Conservation (phyloP, 1,284 basidiomycete genomes). For the Trametes versicolor region DNA sequence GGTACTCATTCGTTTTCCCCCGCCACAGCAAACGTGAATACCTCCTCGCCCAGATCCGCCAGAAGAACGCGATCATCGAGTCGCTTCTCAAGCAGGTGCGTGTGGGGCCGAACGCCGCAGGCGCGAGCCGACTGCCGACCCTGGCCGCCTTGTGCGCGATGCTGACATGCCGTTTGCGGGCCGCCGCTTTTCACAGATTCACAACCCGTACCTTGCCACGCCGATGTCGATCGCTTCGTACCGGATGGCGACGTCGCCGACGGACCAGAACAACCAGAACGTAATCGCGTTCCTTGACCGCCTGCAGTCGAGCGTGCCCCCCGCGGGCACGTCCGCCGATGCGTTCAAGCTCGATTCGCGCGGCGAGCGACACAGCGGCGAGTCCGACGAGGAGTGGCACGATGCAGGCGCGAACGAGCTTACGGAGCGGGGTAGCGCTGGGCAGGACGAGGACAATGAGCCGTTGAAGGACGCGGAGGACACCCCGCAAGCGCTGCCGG, state of each 20-base stretch:
- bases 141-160: neutral
- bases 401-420: constrained; percentile 34
- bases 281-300: constrained; percentile 77
- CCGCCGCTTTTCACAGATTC: constrained; percentile 56
- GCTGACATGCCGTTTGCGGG: constrained; percentile 7
- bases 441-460: constrained; percentile 42
- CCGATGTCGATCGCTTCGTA: constrained; percentile 81
- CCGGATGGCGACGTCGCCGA: constrained; percentile 75
- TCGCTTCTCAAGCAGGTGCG: constrained; percentile 80
- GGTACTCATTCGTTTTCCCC: constrained; percentile 40
- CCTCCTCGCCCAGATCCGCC: constrained; percentile 80
- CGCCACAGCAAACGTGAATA: constrained; percentile 79
- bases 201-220: constrained; percentile 81
- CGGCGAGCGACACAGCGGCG: constrained; percentile 32
- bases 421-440: constrained; percentile 42
- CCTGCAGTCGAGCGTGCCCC: constrained; percentile 51
- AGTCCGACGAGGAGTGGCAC: constrained; percentile 39
- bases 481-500: constrained; percentile 63
- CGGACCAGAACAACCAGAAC: constrained; percentile 71
- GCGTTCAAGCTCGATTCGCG: constrained; percentile 58
- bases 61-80: constrained; percentile 86
- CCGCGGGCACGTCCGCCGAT: constrained; percentile 40
- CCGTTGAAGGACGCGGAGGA: constrained; percentile 48
- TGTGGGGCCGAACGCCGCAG: constrained; percentile 14
- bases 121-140: neutral